These are phyloP conservation scores for Thelonectria olida DNA, from an alignment of 2,329 filamentous ascomycete genomes.

Conservation along the genomic window DNA sequence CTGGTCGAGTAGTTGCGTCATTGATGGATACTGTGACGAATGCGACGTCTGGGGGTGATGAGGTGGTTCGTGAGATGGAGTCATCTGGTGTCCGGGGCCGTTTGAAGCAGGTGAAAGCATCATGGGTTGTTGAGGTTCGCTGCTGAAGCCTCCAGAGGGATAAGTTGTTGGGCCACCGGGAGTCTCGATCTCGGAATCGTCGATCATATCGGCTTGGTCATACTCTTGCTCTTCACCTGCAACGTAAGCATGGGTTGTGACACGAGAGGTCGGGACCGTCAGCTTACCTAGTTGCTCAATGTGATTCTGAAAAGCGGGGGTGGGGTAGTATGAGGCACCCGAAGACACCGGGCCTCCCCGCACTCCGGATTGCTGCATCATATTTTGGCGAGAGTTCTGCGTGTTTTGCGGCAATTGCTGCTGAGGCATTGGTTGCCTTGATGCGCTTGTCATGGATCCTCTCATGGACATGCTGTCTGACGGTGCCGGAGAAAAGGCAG, in stretches of 20 bases:
- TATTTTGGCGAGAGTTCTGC: conserved; percentile 42
- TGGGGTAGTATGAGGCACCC: conserved; percentile 75
- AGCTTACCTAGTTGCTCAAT: conserved; percentile 95
- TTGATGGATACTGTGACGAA: conserved; percentile 65
- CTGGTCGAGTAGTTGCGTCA: conserved; percentile 75
- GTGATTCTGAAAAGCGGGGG: conserved; percentile 87
- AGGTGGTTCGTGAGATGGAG: conserved; percentile 47
- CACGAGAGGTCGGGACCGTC: conserved; percentile 55
- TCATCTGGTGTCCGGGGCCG: conserved; percentile 49
- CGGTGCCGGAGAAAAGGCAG: conserved; percentile 54
- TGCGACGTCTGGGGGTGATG: conserved; percentile 45
- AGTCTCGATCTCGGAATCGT: conserved; percentile 79
- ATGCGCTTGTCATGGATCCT: conserved; percentile 45
- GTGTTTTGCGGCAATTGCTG: conserved; percentile 37
- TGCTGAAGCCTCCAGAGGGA: conserved; percentile 60
- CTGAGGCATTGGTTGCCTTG: conserved; percentile 44
- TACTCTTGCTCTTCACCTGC: conserved; percentile 92
- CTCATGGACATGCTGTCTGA: conserved; percentile 60
- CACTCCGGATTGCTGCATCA: conserved; percentile 47
- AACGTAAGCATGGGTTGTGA: conserved; percentile 70
- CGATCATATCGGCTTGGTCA: conserved; percentile 89
- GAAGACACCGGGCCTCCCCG: conserved; percentile 50
- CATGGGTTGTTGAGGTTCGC: conserved; percentile 53
- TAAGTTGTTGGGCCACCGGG: conserved; percentile 73
- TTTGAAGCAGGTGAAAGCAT: conserved; percentile 52